Evolutionary conservation across 192 early-diverging fungal genomes (phyloP), one percentile per base, ranked within the genome.

Genomic region (Paraglomus brasilianum): DNA sequence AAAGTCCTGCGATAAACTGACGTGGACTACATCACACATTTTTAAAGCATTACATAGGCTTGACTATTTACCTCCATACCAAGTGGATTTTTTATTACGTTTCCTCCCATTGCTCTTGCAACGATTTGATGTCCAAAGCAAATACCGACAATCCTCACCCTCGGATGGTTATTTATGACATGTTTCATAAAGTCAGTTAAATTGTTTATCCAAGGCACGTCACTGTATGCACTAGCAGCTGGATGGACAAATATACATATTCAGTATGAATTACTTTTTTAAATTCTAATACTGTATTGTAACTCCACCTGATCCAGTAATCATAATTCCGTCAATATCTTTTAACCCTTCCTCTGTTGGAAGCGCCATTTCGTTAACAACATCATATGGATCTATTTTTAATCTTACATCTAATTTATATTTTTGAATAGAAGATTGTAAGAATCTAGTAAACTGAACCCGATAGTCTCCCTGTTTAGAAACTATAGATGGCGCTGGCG

Each of bases 101-200:
- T 68, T 8, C 86, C 89, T 13, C 87, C 88, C 53, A 79, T 71
- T 1, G 91, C 90, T 43, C 82, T 80, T 10, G 87, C 89, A 45
- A 95, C 76, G 42, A 92, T 81, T 74, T 95, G 93, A 59, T 95
- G 93, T 11, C 93, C 93, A 81, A 93, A 95, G 55, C 93, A 95
- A 40, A 94, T 74, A 5, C 91, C 89, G 57, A 93, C 51, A 10
- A 90, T 57, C 66, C 80, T 84, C 38, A 82, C 53, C 46, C 77
- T 66, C 3, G 59, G 70, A 7, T 75, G 69, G 17, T 76, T 43
- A 19, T 76, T 44, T 40, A 74, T 73, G 17, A 85, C 48, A 0
- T 69, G 38, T 22, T 73, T 59, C n/a, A 89, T 78, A 71, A 81
- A 92, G 0, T 79, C 68, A 21, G 83, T 74, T 8, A 91, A 73